These are phyloP conservation scores for Neofusicoccum sp. DNA, from an alignment of 2,329 filamentous ascomycete species.

Conservation along the genomic window DNA sequence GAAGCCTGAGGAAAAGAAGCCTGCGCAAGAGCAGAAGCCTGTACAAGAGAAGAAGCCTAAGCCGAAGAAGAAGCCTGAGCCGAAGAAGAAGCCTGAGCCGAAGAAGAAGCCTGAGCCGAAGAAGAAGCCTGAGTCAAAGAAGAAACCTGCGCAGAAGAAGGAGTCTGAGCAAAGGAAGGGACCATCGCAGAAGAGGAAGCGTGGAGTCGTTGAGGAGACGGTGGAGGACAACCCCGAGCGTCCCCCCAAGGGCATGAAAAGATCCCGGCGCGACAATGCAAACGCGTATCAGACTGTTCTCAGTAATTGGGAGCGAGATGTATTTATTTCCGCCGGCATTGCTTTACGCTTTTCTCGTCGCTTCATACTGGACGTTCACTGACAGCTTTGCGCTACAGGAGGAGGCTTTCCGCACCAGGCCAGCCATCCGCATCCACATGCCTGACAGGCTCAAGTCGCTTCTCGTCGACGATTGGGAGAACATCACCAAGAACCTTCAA, in stretches of 20 bases:
- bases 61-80: conserved; percentile 26
- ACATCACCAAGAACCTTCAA: conserved; percentile 91
- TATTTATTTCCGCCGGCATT: not conserved
- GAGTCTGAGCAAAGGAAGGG: too few relatives aligned
- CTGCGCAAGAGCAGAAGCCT: conserved; percentile 40
- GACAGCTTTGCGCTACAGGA: conserved; percentile 58
- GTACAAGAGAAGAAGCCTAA: not conserved
- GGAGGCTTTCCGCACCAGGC: conserved; percentile 78
- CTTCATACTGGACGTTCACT: not conserved
- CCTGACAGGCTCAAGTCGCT: conserved; percentile 89
- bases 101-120: conserved; percentile 28
- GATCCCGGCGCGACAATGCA: not conserved
- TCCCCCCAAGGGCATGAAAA: not conserved
- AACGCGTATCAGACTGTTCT: not conserved
- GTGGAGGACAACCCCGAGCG: not conserved
- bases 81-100: conserved; percentile 27
- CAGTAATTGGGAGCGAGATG: not conserved
- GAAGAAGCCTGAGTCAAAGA: conserved; percentile 27
- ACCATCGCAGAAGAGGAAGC: too few relatives aligned
- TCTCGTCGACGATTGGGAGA: conserved; percentile 98
- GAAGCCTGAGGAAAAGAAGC: conserved; percentile 38
- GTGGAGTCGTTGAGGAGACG: too few relatives aligned
- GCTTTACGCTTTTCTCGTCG: not conserved
- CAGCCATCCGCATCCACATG: conserved; percentile 80
- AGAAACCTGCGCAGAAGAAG: too few relatives aligned